These are phyloP conservation scores for Colletotrichum chrysophilum DNA, from an alignment of 2,329 filamentous ascomycete genomes.

Conservation along the genomic window DNA sequence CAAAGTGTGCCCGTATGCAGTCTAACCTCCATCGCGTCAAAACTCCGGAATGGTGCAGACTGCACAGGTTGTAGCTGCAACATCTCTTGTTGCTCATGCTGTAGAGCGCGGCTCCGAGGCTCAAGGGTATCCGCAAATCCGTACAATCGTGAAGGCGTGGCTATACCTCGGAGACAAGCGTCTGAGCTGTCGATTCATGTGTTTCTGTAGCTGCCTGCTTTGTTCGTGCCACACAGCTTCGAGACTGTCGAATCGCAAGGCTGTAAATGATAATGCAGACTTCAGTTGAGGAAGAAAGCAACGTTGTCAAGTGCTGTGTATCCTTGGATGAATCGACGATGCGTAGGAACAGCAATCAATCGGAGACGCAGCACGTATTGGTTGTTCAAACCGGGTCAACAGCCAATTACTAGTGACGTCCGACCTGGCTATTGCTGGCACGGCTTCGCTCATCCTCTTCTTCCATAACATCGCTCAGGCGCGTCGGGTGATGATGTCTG, in stretches of 20 bases:
- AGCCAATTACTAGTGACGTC: constrained; percentile 2
- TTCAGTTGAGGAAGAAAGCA: background rate
- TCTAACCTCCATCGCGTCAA: background rate
- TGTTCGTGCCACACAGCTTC: background rate
- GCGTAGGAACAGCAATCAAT: background rate
- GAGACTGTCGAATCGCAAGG: background rate
- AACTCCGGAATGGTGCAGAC: background rate
- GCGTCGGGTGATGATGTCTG: constrained; percentile 84
- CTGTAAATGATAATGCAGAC: background rate
- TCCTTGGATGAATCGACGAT: background rate
- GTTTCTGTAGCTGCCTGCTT: background rate
- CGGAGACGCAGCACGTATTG: background rate
- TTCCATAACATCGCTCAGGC: constrained; percentile 86
- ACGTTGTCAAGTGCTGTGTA: background rate
- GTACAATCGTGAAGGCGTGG: background rate
- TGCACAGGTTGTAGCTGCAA: background rate
- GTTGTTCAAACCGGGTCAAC: background rate
- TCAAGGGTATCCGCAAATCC: background rate
- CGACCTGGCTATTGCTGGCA: constrained; percentile 68
- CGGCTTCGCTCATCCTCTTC: constrained; percentile 84
- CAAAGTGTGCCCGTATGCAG: background rate
- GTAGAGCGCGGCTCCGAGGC: background rate
- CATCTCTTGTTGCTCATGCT: background rate
- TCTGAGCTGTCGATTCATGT: background rate
- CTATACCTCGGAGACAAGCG: background rate